phyloP scores from a whole-genome alignment of 768 basidiomycete genomes.

The Calocera viscosa region DNA sequence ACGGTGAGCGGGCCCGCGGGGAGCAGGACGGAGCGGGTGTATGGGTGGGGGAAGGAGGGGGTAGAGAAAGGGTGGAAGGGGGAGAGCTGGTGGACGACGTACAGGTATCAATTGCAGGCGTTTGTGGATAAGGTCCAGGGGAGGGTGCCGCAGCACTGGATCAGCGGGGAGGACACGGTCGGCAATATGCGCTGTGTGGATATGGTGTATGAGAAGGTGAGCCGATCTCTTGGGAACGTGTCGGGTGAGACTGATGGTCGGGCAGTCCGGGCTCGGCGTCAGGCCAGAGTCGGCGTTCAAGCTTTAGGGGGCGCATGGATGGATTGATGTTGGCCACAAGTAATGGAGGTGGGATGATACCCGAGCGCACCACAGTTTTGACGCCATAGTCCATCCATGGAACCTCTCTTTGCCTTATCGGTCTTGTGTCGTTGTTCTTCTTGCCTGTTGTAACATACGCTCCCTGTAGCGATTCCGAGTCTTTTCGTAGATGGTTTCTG shows the following conservation, averaged over 20 bases:
- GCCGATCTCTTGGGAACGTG: conserved; percentile 6
- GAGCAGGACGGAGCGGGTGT: conserved; percentile 33
- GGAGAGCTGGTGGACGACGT: conserved; percentile 49
- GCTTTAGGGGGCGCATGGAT: too few relatives aligned
- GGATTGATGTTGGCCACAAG: too few relatives aligned
- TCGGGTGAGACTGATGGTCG: not conserved
- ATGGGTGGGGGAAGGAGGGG: conserved; percentile 28
- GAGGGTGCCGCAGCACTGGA: conserved; percentile 42
- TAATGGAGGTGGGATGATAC: too few relatives aligned
- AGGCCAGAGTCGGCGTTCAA: not conserved
- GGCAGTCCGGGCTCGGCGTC: not conserved
- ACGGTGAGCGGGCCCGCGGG: conserved; percentile 23
- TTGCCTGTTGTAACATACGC: conserved; percentile 4
- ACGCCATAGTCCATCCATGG: too few relatives aligned
- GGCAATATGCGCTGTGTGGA: conserved; percentile 48
- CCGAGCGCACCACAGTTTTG: too few relatives aligned
- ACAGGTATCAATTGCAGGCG: conserved; percentile 50
- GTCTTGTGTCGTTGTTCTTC: not conserved
- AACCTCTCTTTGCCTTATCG: too few relatives aligned
- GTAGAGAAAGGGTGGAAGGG: too few relatives aligned
- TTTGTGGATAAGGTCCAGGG: conserved; percentile 50
- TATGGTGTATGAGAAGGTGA: conserved; percentile 41
- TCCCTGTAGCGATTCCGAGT: conserved; percentile 7
- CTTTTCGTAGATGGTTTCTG: not conserved
- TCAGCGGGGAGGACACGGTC: conserved; percentile 42